Percentiles rank a stretch among this genome's conserved stretches.
These are phyloP conservation scores for Colletotrichum gloeosporioides DNA, from an alignment of 2,329 filamentous ascomycete species.

Conservation along the genomic window DNA sequence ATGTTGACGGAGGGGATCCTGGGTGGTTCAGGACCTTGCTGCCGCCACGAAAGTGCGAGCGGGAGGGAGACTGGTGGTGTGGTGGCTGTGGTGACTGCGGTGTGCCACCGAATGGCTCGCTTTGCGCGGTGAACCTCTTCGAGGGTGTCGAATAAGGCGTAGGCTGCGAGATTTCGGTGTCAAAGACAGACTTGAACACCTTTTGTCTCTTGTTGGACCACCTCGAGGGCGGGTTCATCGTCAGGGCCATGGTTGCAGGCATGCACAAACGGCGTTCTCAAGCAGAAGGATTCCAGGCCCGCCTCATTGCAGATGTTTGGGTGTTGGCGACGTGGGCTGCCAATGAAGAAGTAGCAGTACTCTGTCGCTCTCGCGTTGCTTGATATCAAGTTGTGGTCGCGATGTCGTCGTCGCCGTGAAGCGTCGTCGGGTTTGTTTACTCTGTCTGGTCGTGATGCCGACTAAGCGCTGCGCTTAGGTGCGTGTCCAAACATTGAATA, in stretches of 20 bases:
- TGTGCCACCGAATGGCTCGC: constrained; percentile 52
- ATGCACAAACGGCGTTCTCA: constrained; percentile 1
- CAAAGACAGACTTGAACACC: constrained; percentile 63
- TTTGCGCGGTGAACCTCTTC: constrained; percentile 42
- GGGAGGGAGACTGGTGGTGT: constrained; percentile 23
- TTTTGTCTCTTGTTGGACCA: constrained; percentile 41
- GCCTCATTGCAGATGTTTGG: constrained; percentile 4
- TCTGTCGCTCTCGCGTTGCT: background rate
- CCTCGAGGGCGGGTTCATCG: constrained; percentile 14
- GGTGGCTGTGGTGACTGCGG: constrained; percentile 19
- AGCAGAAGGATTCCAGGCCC: constrained; percentile 8
- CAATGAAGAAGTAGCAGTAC: background rate
- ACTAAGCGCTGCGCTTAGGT: constrained; percentile 23
- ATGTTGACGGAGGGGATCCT: constrained; percentile 24
- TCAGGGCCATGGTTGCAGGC: background rate
- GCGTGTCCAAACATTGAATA: background rate
- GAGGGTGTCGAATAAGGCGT: constrained; percentile 48
- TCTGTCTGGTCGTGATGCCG: constrained; percentile 4
- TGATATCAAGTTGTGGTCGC: background rate
- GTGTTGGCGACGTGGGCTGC: background rate
- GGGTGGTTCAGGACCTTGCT: background rate
- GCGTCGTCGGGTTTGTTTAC: constrained; percentile 18
- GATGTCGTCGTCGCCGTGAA: background rate
- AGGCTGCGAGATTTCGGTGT: constrained; percentile 53
- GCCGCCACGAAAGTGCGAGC: background rate